phyloP scores from a whole-genome alignment of 805 yeast species.

The Starmerella lactis-condensi region DNA sequence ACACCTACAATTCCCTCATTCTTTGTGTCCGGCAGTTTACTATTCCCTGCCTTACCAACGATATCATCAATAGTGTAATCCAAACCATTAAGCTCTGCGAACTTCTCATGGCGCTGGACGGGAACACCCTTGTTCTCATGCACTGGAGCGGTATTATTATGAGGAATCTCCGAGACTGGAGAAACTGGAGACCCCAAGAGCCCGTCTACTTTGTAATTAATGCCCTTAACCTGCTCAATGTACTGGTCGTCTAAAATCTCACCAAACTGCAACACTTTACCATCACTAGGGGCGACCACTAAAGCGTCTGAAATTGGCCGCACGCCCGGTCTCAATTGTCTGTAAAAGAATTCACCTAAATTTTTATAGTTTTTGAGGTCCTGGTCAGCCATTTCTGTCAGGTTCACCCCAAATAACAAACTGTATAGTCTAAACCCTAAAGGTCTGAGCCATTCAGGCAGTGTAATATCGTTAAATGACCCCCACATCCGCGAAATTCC shows the following conservation, averaged over 20 bases:
- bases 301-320: conserved; percentile 55
- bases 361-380: conserved; percentile 59
- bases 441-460: conserved; percentile 75
- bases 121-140: conserved; percentile 18
- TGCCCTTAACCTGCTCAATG: conserved; percentile 92
- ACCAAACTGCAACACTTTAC: conserved; percentile 73
- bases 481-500: conserved; percentile 94
- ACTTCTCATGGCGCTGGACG: conserved; percentile 43
- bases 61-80: conserved; percentile 51
- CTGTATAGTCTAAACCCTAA: conserved; percentile 71
- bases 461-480: conserved; percentile 54
- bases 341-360: conserved; percentile 77
- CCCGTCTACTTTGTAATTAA: conserved; percentile 79
- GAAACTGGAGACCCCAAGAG: conserved; percentile 40
- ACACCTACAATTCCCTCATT: conserved; percentile 29
- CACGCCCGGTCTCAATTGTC: conserved; percentile 56
- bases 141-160: conserved; percentile 2
- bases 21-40: conserved; percentile 20
- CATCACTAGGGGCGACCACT: conserved; percentile 84
- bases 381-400: conserved; percentile 74
- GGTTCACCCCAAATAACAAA: conserved; percentile 63
- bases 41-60: conserved; percentile 32
- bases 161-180: conserved; percentile 8
- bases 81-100: conserved; percentile 63
- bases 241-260: conserved; percentile 48